Percentiles rank a stretch among this genome's conserved stretches.
Conservation (phyloP, 805 yeast species). For the Debaryomyces hansenii region DNA sequence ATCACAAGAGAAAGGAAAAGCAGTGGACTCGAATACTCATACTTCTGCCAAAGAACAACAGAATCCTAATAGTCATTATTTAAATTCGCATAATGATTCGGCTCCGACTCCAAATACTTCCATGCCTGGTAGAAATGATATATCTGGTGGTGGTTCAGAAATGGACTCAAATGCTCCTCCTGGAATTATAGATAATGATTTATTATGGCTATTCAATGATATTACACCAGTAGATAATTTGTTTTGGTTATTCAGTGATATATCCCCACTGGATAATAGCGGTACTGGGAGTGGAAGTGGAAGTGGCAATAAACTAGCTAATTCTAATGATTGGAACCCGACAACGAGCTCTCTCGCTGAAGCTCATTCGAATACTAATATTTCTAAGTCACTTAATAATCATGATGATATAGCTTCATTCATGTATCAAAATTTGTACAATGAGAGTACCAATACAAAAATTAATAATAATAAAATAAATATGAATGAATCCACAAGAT, state of each 20-base stretch:
- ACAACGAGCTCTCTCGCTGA: too few relatives aligned
- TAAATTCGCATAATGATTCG: too few relatives aligned
- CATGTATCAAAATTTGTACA: too few relatives aligned
- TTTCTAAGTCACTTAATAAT: too few relatives aligned
- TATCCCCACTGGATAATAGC: neutral
- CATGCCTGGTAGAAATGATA: neutral
- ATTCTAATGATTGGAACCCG: too few relatives aligned
- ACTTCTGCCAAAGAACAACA: neutral
- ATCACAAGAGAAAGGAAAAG: neutral
- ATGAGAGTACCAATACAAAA: too few relatives aligned
- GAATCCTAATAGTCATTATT: neutral
- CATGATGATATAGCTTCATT: too few relatives aligned
- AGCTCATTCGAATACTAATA: too few relatives aligned
- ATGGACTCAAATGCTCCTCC: neutral
- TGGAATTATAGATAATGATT: slow-evolving; percentile 3
- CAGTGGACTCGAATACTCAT: neutral
- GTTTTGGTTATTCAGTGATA: slow-evolving; percentile 7
- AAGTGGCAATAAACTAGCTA: neutral
- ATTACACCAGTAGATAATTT: slow-evolving; percentile 4
- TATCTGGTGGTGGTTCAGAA: neutral
- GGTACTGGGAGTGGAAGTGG: too few relatives aligned
- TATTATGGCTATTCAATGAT: slow-evolving; percentile 8
- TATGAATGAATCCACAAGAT: too few relatives aligned
- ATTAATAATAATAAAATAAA: too few relatives aligned
- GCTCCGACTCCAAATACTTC: too few relatives aligned